A percentile compares a stretch with the other conserved stretches of the same genome.
phyloP scores from a whole-genome alignment of 1,139 yeast genomes.

The Debaryomycetaceae sp. region DNA sequence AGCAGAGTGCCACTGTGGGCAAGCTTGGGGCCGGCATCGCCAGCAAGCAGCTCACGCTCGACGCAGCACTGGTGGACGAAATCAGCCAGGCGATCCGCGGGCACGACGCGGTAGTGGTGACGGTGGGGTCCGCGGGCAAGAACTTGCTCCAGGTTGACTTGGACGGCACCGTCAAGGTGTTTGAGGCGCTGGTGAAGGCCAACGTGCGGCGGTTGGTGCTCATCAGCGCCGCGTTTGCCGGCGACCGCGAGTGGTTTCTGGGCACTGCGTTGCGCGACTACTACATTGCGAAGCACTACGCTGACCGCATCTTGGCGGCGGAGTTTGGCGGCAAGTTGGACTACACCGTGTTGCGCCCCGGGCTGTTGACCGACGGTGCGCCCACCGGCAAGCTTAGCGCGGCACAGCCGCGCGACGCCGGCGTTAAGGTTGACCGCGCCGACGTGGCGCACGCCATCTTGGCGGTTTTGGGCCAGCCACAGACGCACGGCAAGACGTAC shows the following conservation, averaged over 20 bases:
- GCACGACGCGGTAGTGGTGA: conserved; percentile 54
- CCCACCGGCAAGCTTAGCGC: conserved; percentile 35
- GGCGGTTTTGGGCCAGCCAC: conserved; percentile 16
- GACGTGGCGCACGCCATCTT: conserved; percentile 29
- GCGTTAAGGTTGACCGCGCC: conserved; percentile 21
- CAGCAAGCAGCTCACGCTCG: conserved; percentile 34
- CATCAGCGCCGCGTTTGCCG: conserved; percentile 56
- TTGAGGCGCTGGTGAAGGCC: conserved; percentile 51
- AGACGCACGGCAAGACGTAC: conserved; percentile 25
- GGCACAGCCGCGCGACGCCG: conserved; percentile 11
- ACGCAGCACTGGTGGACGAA: conserved; percentile 27
- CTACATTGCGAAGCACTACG: conserved; percentile 53
- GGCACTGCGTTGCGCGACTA: conserved; percentile 28
- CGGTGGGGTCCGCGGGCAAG: conserved; percentile 64
- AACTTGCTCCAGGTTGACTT: conserved; percentile 52
- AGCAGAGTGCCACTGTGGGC: conserved; percentile 36
- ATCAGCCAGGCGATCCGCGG: conserved; percentile 39
- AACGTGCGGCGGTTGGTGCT: conserved; percentile 45
- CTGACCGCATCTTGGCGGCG: conserved; percentile 43
- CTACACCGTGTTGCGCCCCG: conserved; percentile 53
- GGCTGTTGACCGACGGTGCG: conserved; percentile 32
- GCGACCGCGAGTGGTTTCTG: conserved; percentile 35
- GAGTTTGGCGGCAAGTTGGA: conserved; percentile 34
- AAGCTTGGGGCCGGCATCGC: conserved; percentile 31
- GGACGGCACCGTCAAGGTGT: conserved; percentile 57